Conservation (phyloP, 2,329 filamentous ascomycete species). For the Colletotrichum brevisporum region DNA sequence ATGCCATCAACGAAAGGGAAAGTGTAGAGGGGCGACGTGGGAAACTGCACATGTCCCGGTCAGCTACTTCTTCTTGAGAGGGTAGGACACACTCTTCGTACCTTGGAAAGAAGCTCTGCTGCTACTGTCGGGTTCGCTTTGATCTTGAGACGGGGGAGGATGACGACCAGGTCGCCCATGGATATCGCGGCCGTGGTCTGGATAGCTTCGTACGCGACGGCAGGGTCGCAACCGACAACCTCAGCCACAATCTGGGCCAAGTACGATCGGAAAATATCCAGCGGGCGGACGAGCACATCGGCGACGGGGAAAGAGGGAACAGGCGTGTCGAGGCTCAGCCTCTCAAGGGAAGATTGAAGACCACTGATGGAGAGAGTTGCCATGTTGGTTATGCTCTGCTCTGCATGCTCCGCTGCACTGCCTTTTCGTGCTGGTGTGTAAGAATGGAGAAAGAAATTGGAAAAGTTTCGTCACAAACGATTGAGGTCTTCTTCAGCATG, state of each 20-base stretch:
- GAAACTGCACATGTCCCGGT: conserved; percentile 57
- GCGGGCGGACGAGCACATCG: conserved; percentile 44
- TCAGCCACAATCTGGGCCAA: conserved; percentile 45
- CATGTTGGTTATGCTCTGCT: conserved; percentile 45
- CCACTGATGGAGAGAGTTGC: conserved; percentile 72
- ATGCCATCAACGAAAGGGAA: conserved; percentile 69
- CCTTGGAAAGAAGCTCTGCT: conserved; percentile 18
- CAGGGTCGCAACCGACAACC: conserved; percentile 42
- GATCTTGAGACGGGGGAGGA: conserved; percentile 49
- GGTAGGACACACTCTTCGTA: fast-evolving
- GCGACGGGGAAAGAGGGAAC: conserved; percentile 44
- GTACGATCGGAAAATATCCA: conserved; percentile 49
- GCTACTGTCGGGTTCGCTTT: conserved; percentile 38
- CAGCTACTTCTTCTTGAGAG: fast-evolving
- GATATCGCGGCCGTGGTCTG: conserved; percentile 44
- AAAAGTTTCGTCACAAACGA: no score
- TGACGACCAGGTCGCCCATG: conserved; percentile 50
- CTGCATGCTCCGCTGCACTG: not conserved
- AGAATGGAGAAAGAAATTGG: not conserved
- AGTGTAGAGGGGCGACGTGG: conserved; percentile 69
- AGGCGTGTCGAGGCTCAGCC: conserved; percentile 62
- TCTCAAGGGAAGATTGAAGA: conserved; percentile 71
- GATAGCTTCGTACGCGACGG: conserved; percentile 49
- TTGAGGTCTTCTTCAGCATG: no score
- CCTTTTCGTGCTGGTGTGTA: not conserved